These are phyloP conservation scores for Yarrowia sp. DNA, from an alignment of 805 yeast species.

Conservation along the genomic window DNA sequence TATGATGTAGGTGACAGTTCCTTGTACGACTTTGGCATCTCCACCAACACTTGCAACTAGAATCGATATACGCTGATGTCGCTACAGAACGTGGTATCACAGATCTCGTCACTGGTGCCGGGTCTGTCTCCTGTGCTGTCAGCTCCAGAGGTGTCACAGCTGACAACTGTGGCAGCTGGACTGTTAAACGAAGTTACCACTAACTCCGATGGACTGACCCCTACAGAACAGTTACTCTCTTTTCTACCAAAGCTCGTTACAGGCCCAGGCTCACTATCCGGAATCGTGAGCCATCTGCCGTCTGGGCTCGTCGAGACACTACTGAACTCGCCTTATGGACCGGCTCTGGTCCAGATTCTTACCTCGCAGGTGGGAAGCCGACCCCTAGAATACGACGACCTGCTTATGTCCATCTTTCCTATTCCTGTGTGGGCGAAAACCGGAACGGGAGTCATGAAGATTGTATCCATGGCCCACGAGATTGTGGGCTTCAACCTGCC, in stretches of 20 bases:
- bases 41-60: background rate
- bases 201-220: background rate
- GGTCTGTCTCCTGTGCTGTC: background rate
- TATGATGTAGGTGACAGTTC: background rate
- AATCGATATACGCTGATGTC: background rate
- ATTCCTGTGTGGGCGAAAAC: conserved; percentile 8
- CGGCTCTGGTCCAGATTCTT: background rate
- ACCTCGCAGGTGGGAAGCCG: background rate
- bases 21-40: background rate
- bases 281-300: background rate
- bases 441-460: conserved; percentile 13
- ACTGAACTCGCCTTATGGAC: conserved; percentile 17
- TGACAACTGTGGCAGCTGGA: background rate
- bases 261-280: background rate
- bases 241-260: background rate
- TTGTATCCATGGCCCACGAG: conserved; percentile 1
- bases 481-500: conserved; percentile 1
- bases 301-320: background rate
- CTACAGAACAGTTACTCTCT: background rate
- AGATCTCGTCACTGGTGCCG: background rate
- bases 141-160: background rate
- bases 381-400: background rate
- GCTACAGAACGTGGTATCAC: background rate
- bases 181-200: background rate
- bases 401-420: conserved; percentile 13